A percentile compares a stretch with the other conserved stretches of the same genome.
Evolutionary conservation across 1,284 basidiomycete species (phyloP).

Genomic region (Moesziomyces antarcticus): DNA sequence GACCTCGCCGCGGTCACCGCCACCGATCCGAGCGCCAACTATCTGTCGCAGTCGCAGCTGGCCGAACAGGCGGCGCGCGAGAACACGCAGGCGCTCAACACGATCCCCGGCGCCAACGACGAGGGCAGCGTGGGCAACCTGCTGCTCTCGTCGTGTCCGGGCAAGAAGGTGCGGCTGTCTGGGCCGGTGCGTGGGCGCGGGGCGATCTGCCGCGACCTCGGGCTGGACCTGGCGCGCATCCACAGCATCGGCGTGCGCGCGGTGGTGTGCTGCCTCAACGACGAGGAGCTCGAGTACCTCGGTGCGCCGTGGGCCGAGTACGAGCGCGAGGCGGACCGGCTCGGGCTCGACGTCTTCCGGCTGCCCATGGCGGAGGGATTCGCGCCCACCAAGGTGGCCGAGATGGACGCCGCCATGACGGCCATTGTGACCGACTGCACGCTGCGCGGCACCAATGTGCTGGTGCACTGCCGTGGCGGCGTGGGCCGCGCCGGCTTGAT

Average conservation of each 20-base stretch:
- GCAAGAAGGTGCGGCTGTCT: slow-evolving; percentile 89
- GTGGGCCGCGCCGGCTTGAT: slow-evolving; percentile 93
- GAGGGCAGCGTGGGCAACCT: slow-evolving; percentile 79
- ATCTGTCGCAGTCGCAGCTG: slow-evolving; percentile 31
- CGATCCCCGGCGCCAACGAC: slow-evolving; percentile 12
- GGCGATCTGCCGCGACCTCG: slow-evolving; percentile 85
- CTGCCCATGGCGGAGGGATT: slow-evolving; percentile 90
- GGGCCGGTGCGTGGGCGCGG: slow-evolving; percentile 84
- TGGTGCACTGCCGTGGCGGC: slow-evolving; percentile 93
- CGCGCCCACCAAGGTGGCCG: slow-evolving; percentile 81
- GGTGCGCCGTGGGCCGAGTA: slow-evolving; percentile 87
- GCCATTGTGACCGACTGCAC: slow-evolving; percentile 80
- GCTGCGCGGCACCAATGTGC: slow-evolving; percentile 77
- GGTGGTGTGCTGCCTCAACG: slow-evolving; percentile 87
- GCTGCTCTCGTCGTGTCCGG: slow-evolving; percentile 89
- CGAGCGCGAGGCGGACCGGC: slow-evolving; percentile 73
- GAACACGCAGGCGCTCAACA: background rate
- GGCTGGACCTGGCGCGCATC: slow-evolving; percentile 81
- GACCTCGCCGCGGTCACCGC: slow-evolving; percentile 42
- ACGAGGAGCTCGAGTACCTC: slow-evolving; percentile 83
- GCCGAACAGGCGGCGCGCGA: slow-evolving; percentile 30
- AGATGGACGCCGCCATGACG: slow-evolving; percentile 80
- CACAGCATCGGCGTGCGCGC: slow-evolving; percentile 80
- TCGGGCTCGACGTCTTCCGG: slow-evolving; percentile 81
- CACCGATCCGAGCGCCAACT: slow-evolving; percentile 23